Conservation (phyloP, 805 yeast genomes). For the Ogataea chonburiensis region DNA sequence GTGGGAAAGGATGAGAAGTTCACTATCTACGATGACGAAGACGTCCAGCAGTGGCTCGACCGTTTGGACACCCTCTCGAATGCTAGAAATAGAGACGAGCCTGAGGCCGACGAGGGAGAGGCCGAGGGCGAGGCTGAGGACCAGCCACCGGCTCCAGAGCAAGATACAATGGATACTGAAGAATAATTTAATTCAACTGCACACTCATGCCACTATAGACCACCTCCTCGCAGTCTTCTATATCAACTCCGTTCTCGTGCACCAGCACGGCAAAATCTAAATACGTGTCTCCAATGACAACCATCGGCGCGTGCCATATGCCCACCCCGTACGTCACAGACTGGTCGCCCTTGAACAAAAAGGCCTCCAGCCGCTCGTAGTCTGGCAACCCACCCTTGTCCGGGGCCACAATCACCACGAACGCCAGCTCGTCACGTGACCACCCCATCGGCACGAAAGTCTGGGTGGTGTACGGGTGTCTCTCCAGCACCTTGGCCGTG, state of each 20-base stretch:
- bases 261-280: conserved; percentile 87
- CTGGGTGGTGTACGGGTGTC: conserved; percentile 88
- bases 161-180: conserved; percentile 25
- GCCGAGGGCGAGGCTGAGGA: conserved; percentile 30
- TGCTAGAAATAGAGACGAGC: conserved; percentile 47
- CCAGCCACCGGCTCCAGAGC: conserved; percentile 7
- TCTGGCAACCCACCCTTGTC: conserved; percentile 57
- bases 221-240: conserved; percentile 82
- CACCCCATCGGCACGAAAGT: conserved; percentile 91
- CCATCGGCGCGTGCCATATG: conserved; percentile 97
- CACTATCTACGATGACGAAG: conserved; percentile 81
- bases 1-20: conserved; percentile 79
- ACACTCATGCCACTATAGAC: conserved; percentile 51
- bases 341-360: conserved; percentile 76
- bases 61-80: conserved; percentile 65
- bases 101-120: conserved; percentile 29
- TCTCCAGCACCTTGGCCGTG: conserved; percentile 68
- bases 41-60: conserved; percentile 80
- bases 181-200: conserved; percentile 6
- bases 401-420: conserved; percentile 78
- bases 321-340: conserved; percentile 86
- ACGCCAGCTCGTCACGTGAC: conserved; percentile 46
- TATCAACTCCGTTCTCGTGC: conserved; percentile 75
- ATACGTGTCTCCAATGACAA: conserved; percentile 55
- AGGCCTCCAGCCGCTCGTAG: conserved; percentile 59